These are phyloP conservation scores for Suillus cothurnatus DNA, from an alignment of 768 basidiomycete species.

Conservation along the genomic window DNA sequence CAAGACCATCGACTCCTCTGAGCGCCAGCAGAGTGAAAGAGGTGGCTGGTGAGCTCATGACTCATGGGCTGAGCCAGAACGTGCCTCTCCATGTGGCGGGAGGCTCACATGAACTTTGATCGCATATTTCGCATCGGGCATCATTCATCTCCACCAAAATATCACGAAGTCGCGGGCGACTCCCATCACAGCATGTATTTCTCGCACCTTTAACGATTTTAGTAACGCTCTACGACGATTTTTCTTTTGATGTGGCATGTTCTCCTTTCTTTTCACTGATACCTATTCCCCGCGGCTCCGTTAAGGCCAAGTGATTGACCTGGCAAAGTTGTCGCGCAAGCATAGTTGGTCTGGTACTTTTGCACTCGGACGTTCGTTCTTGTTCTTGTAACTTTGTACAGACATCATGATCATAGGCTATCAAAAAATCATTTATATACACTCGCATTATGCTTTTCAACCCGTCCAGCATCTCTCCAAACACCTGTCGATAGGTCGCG, in stretches of 20 bases:
- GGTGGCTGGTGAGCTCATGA: conserved; percentile 46
- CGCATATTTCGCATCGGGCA: not conserved
- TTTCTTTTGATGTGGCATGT: not conserved
- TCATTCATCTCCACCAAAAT: not conserved
- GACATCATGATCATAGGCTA: not conserved
- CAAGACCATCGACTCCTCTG: conserved; percentile 34
- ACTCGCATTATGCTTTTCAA: too few relatives aligned
- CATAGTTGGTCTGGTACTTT: not conserved
- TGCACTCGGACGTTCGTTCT: not conserved
- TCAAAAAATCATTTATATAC: not conserved
- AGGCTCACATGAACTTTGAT: not conserved
- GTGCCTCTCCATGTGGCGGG: not conserved
- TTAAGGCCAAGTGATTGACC: not conserved
- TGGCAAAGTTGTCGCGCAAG: not conserved
- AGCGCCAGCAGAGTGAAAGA: conserved; percentile 71
- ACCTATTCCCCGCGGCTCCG: not conserved
- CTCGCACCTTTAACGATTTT: not conserved
- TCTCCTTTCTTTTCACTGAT: not conserved
- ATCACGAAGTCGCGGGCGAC: not conserved
- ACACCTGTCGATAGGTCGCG: too few relatives aligned
- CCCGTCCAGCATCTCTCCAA: too few relatives aligned
- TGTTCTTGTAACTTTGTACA: not conserved
- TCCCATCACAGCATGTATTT: not conserved
- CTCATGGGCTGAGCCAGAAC: conserved; percentile 4
- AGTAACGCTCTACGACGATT: not conserved